Base-by-base conservation (phyloP, 352 stramenopile genomes). In the Blastocystis sp. region DNA sequence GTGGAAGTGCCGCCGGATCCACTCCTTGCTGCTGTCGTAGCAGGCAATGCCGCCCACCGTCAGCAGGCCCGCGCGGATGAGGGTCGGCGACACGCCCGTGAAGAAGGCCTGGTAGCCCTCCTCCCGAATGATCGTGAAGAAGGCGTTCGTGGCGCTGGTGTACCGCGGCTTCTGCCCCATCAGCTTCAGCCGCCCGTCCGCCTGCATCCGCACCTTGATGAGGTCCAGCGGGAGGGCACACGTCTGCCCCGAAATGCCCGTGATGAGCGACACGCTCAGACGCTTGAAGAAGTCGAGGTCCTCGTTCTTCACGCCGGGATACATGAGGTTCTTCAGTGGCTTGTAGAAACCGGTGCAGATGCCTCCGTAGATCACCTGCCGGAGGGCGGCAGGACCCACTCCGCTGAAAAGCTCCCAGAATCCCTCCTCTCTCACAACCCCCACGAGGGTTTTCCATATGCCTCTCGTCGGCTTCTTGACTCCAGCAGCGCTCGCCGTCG, bases 311-410 rank as follows among this genome's bases (percentile, higher is more conserved):
- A 14, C 24, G 14, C 24, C 11, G 14, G 65, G 65, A 42, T 76
- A 76, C 11, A 76, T 28, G 9, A 76, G 24, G n/a, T 24, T 14
- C 43, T 38, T n/a, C 10, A 76, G 43, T 0, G 65, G 65, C 71
- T 81, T 81, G 24, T 81, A 81, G 54, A 81, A 70, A 62, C 71
- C 71, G 9, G 61, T 81, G 61, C 71, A 70, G 63, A 81, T 81
- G n/a, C 71, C 71, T 70, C 71, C 71, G n/a, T 81, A 81, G 63
- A 81, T 81, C 11, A 81, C 71, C 28, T 81, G 71, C 21, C 71
- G 71, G n/a, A 81, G 28, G 4, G 71, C 71, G 19, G 71, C 71
- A 43, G 71, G 61, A 74, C 71, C 71, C 9, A 64, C 54, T 14
- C 71, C 71, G 14, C 54, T 74, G n/a, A 81, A 81, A 0, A 81